These are phyloP conservation scores for Aspergillus fischeri DNA, from an alignment of 2,329 filamentous ascomycete species.

Conservation along the genomic window DNA sequence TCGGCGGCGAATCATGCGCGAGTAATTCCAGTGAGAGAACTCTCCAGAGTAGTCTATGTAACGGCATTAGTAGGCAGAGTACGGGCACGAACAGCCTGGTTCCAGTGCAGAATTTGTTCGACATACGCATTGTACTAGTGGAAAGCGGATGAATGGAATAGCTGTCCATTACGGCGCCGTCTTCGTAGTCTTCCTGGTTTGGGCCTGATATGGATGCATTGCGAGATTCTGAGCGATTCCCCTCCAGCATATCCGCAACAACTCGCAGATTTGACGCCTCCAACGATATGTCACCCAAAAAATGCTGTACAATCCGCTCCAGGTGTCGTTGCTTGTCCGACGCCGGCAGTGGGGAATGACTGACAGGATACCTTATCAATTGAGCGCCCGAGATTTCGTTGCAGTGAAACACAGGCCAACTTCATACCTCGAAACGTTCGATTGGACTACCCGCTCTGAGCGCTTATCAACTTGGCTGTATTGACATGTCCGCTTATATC, in stretches of 20 bases:
- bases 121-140: slow-evolving; percentile 20
- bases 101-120: not conserved
- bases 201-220: not conserved
- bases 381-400: too few relatives aligned
- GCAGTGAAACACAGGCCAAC: too few relatives aligned
- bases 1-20: slow-evolving; percentile 27
- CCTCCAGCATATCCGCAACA: slow-evolving; percentile 36
- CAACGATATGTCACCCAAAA: slow-evolving; percentile 34
- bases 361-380: too few relatives aligned
- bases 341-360: not conserved
- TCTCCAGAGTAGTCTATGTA: slow-evolving; percentile 34
- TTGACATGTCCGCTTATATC: slow-evolving; percentile 44
- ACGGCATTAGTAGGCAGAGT: not conserved
- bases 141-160: slow-evolving; percentile 12
- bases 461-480: slow-evolving; percentile 22
- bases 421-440: too few relatives aligned
- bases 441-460: too few relatives aligned
- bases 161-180: slow-evolving; percentile 15
- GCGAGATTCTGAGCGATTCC: slow-evolving; percentile 13
- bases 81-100: not conserved
- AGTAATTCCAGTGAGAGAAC: slow-evolving; percentile 36
- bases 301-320: slow-evolving; percentile 42
- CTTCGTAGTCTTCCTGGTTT: not conserved
- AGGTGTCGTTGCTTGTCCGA: slow-evolving; percentile 22
- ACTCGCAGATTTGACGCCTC: slow-evolving; percentile 29